Evolutionary conservation across 208 protist genomes (phyloP).

Genomic region (Naegleria gruberi): DNA sequence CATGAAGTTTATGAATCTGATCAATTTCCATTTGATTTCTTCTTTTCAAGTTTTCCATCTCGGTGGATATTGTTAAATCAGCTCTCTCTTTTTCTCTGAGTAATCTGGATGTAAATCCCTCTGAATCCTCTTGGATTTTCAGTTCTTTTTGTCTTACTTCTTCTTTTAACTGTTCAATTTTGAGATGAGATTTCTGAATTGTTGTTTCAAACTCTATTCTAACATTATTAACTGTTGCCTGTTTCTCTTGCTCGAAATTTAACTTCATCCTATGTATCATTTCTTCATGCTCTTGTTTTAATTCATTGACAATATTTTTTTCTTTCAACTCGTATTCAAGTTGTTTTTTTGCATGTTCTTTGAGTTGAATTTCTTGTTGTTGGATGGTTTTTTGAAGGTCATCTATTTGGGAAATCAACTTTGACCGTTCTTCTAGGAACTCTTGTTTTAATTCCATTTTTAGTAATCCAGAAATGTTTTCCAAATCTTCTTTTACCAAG

Average conservation of each 20-base stretch:
- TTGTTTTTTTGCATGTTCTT: not conserved
- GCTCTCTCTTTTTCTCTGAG: conserved; percentile 6
- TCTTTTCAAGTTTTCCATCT: conserved; percentile 8
- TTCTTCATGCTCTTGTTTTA: not conserved
- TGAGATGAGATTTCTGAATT: not conserved
- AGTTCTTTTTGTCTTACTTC: conserved; percentile 18
- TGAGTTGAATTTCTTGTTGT: not conserved
- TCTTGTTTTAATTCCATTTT: not conserved
- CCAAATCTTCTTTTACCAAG: not conserved
- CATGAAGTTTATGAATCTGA: not conserved
- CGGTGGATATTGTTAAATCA: not conserved
- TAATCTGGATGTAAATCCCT: not conserved
- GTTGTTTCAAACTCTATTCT: not conserved
- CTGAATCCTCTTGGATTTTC: not conserved
- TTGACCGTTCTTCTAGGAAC: not conserved
- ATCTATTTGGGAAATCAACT: not conserved
- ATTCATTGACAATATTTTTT: not conserved
- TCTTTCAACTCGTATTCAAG: not conserved
- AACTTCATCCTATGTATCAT: not conserved
- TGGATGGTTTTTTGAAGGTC: not conserved
- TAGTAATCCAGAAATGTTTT: not conserved
- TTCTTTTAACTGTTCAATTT: not conserved
- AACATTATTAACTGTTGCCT: not conserved
- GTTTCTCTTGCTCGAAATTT: conserved; percentile 4
- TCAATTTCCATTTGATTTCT: not conserved